Evolutionary conservation across 768 basidiomycete species (phyloP).

Genomic region (Austroboletus eburneus): DNA sequence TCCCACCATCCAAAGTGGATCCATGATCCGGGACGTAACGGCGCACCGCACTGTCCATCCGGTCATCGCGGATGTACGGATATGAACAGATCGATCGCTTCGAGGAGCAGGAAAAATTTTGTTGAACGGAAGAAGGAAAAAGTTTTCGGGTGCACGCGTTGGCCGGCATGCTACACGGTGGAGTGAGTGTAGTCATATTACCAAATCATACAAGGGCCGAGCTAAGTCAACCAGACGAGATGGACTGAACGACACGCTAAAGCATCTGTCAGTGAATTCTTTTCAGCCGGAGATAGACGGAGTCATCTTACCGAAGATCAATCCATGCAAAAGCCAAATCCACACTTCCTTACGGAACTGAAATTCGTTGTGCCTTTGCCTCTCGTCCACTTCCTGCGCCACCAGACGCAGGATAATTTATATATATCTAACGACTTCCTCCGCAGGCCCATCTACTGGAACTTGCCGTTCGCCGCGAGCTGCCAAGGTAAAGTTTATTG

Average conservation of each 20-base stretch:
- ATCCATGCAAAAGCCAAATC: conserved; percentile 31
- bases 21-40: conserved; percentile 30
- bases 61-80: conserved; percentile 31
- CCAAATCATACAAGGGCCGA: conserved; percentile 17
- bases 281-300: conserved; percentile 30
- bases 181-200: conserved; percentile 2
- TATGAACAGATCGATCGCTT: conserved; percentile 25
- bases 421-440: conserved; percentile 14
- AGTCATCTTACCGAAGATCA: conserved; percentile 29
- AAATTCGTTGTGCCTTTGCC: conserved; percentile 22
- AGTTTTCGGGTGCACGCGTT: conserved; percentile 1
- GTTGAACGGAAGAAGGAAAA: conserved; percentile 8
- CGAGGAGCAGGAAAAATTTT: conserved; percentile 20
- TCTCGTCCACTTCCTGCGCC: conserved; percentile 7
- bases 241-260: conserved; percentile 6
- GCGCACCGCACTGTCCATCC: conserved; percentile 21
- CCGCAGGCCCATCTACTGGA: conserved; percentile 26
- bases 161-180: conserved; percentile 1
- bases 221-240: conserved; percentile 10
- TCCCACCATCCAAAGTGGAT: conserved; percentile 4
- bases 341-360: conserved; percentile 30
- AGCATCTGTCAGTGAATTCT: conserved; percentile 9
- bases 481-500: conserved; percentile 30
- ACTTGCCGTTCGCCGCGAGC: conserved; percentile 24
- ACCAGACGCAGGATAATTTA: conserved; percentile 3